phyloP scores from a whole-genome alignment of 1,284 basidiomycete genomes.

The Coniophora puteana region DNA sequence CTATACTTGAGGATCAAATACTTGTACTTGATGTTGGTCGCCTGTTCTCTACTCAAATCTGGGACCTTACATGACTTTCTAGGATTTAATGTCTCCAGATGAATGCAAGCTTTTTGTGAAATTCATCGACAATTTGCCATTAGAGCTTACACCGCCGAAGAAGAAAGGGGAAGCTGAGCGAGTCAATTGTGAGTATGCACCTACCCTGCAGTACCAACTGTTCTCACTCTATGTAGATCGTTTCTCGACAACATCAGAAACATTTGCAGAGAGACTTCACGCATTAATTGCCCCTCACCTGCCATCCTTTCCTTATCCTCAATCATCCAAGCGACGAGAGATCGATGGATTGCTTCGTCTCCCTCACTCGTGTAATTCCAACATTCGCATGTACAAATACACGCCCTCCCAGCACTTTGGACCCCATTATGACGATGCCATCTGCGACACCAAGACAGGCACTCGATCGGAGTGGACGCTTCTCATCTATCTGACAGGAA shows the following conservation, averaged over 20 bases:
- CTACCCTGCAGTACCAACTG: constrained; percentile 2
- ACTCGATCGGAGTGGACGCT: constrained; percentile 77
- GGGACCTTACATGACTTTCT: constrained; percentile 2
- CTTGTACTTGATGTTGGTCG: constrained; percentile 56
- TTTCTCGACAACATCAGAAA: constrained; percentile 53
- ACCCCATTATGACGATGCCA: constrained; percentile 73
- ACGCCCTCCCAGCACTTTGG: constrained; percentile 64
- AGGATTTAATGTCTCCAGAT: constrained; percentile 54
- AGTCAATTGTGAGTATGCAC: constrained; percentile 56
- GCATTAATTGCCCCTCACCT: constrained; percentile 54
- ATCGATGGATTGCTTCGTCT: constrained; percentile 30
- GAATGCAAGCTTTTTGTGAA: constrained; percentile 65
- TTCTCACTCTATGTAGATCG: constrained; percentile 44
- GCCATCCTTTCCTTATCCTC: constrained; percentile 51
- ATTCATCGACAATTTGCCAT: constrained; percentile 59
- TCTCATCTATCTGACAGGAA: constrained; percentile 71
- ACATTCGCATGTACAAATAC: constrained; percentile 72
- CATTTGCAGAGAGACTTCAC: constrained; percentile 59
- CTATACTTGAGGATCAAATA: constrained; percentile 62
- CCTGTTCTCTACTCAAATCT: background rate
- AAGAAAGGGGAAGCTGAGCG: constrained; percentile 75
- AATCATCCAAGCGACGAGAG: constrained; percentile 32
- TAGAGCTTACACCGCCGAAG: constrained; percentile 69
- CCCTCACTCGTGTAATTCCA: constrained; percentile 61
- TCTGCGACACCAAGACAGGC: constrained; percentile 52